Base-by-base conservation (phyloP, 2,329 filamentous ascomycete genomes). In the Cyphellophora attinorum region DNA sequence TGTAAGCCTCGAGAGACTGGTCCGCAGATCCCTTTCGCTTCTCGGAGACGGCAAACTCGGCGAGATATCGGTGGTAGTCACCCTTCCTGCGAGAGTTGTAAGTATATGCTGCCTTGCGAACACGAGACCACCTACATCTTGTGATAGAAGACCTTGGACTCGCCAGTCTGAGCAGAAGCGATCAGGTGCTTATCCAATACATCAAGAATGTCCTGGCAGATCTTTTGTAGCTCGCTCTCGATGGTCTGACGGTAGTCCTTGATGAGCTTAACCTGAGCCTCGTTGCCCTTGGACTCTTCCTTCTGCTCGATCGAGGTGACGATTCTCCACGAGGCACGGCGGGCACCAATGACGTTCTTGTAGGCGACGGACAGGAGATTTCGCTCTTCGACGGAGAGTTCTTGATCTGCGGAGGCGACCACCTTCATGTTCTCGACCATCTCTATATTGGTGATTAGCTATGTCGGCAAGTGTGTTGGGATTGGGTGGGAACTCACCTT, bases 371-470 rank as follows among this genome's bases (percentile, higher is more conserved):
- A 94, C 45, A 95, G 79, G 48, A 95, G 85, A 72, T 95, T 95
- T 63, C 88, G 84, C 77, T 95, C 88, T 70, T 95, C 89, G 51
- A 95, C 86, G 48, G 79, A 81, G 54, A 86, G 74, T 58, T 86
- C 81, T 57, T 70, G 78, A 60, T 84, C 77, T 61, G 89, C 85
- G 51, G 83, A 88, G 56, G 89, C 89, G 57, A 95, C 89, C 52
- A 84, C 79, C 80, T 95, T 96, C 89, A 96, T 96, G 79, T 95
- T 94, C 75, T 94, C 86, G 52, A 96, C 89, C 89, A 96, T 95
- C 71, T 95, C 89, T 95, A 66, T 21, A 5, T 11, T 18, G 19
- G 2, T 41, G 11, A 38, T 39, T 48, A 38, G 25, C 38, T 33
- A 27, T 30, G 41, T 51, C 41, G 51, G 47, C 46, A 42, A 29